A percentile compares a stretch with the other conserved stretches of the same genome.
These are phyloP conservation scores for Exophiala mesophila DNA, from an alignment of 2,329 filamentous ascomycete species.

Conservation along the genomic window DNA sequence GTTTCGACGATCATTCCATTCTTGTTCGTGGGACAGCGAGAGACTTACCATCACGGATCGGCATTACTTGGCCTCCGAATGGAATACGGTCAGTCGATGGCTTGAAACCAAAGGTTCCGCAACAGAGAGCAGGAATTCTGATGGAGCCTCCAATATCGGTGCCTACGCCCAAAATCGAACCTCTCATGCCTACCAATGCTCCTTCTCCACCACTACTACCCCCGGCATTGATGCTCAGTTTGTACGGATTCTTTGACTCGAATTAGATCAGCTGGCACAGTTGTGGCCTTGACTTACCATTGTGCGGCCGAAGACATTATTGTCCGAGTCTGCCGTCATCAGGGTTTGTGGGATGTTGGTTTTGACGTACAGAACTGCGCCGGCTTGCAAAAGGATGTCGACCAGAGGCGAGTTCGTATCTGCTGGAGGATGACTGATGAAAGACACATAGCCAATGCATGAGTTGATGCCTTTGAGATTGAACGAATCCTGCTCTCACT, in stretches of 20 bases:
- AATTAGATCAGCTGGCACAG: not conserved
- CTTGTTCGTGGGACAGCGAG: no score
- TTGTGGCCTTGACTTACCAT: constrained; percentile 31
- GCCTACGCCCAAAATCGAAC: constrained; percentile 56
- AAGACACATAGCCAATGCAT: constrained; percentile 30
- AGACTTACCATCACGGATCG: constrained; percentile 38
- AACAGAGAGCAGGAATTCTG: constrained; percentile 46
- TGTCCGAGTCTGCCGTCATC: constrained; percentile 53
- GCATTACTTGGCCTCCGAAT: constrained; percentile 49
- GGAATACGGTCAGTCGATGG: constrained; percentile 46
- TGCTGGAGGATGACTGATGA: constrained; percentile 23
- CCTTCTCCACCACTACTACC: constrained; percentile 64
- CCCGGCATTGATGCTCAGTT: constrained; percentile 56
- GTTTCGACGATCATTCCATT: no score
- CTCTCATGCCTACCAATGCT: constrained; percentile 55
- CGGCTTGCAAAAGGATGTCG: constrained; percentile 31
- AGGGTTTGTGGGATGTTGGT: constrained; percentile 50
- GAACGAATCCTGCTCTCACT: constrained; percentile 37
- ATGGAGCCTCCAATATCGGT: constrained; percentile 55
- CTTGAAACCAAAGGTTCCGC: constrained; percentile 49
- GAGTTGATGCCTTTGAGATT: constrained; percentile 30
- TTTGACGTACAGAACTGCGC: constrained; percentile 50
- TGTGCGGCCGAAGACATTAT: constrained; percentile 54
- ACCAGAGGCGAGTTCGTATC: constrained; percentile 27
- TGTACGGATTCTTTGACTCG: constrained; percentile 55